Evolutionary conservation across 306 rosid genomes (phyloP).

Genomic region (Ammopiptanthus mongolicus): DNA sequence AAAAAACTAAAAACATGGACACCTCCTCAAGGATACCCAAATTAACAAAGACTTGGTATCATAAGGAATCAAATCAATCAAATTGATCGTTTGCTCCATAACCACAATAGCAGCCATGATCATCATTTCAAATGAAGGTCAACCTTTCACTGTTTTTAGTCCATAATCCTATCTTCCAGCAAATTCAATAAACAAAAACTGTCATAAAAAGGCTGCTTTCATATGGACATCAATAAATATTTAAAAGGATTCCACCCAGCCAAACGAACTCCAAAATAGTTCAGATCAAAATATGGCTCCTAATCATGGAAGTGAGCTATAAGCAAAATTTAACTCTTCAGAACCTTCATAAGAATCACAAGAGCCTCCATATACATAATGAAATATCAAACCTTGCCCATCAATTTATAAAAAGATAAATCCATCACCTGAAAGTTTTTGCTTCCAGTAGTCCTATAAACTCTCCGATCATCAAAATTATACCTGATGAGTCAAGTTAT

Average conservation of each 20-base stretch:
- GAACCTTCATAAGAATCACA: constrained; percentile 30
- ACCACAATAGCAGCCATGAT: constrained; percentile 22
- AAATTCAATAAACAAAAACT: constrained; percentile 19
- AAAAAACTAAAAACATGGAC: not conserved
- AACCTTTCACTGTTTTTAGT: not conserved
- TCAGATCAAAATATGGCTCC: constrained; percentile 29
- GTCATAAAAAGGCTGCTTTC: constrained; percentile 9
- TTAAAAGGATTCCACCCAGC: constrained; percentile 12
- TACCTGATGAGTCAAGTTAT: constrained; percentile 25
- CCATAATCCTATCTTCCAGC: constrained; percentile 14
- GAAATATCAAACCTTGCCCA: constrained; percentile 25
- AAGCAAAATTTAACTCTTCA: constrained; percentile 22
- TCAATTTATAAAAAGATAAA: constrained; percentile 33
- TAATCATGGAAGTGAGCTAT: constrained; percentile 5
- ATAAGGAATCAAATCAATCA: constrained; percentile 25
- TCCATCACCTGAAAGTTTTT: constrained; percentile 29
- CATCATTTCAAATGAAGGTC: constrained; percentile 13
- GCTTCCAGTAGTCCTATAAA: constrained; percentile 37
- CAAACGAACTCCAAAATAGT: constrained; percentile 20
- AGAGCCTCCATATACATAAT: constrained; percentile 31
- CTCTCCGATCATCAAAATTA: constrained; percentile 22
- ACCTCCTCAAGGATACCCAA: constrained; percentile 28
- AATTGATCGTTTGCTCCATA: constrained; percentile 12
- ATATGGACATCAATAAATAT: constrained; percentile 16
- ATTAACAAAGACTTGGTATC: constrained; percentile 7